A percentile compares a stretch with the other conserved stretches of the same genome.
phyloP scores from a whole-genome alignment of 345 rosid genomes.

The Citrus unshiu region DNA sequence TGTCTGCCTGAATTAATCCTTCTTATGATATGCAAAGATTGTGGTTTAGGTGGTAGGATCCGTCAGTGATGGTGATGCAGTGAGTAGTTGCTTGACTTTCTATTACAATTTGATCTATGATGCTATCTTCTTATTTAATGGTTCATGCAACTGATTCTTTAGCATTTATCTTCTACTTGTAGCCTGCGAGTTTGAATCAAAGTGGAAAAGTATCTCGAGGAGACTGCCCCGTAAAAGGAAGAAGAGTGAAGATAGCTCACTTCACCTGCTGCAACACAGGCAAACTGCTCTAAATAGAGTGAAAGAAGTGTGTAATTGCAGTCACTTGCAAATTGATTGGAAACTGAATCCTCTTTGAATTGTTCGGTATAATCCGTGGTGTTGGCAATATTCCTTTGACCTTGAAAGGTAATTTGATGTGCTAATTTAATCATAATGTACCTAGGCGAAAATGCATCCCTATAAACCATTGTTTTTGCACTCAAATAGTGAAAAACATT shows the following conservation, averaged over 20 bases:
- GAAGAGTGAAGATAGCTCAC: constrained; percentile 22
- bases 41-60: not conserved
- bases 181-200: constrained; percentile 51
- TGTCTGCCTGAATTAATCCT: not conserved
- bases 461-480: not conserved
- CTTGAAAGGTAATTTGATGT: not conserved
- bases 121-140: not conserved
- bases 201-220: constrained; percentile 50
- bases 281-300: constrained; percentile 35
- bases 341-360: constrained; percentile 23
- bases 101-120: not conserved
- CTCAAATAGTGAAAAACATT: not conserved
- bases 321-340: constrained; percentile 46
- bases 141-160: not conserved
- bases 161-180: not conserved
- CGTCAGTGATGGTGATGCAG: not conserved
- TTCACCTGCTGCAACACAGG: constrained; percentile 43
- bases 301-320: constrained; percentile 32
- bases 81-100: not conserved
- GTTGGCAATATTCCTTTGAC: not conserved
- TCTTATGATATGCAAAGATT: not conserved
- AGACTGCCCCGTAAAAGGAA: constrained; percentile 38
- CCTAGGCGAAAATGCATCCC: not conserved
- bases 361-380: not conserved
- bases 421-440: not conserved